Conservation (phyloP, 2,329 filamentous ascomycete species). For the Dothistroma pini region DNA sequence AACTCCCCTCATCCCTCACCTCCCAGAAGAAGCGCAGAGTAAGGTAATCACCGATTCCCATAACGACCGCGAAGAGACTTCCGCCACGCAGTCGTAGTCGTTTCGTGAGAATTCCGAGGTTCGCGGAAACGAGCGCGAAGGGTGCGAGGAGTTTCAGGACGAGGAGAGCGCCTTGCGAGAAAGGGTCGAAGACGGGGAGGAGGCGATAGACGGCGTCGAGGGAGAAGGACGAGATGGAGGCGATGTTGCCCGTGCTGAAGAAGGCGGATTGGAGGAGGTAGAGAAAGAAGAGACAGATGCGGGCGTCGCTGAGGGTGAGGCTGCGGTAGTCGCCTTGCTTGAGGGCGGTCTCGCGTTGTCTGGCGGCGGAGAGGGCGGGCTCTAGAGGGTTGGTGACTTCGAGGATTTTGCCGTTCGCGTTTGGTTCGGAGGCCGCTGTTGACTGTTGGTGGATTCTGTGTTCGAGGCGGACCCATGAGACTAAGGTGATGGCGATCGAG, state of each 20-base stretch:
- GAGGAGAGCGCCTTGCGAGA: conserved; percentile 82
- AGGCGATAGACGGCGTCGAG: conserved; percentile 85
- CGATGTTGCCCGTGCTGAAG: conserved; percentile 95
- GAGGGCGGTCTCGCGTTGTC: conserved; percentile 32
- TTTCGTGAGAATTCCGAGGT: conserved; percentile 88
- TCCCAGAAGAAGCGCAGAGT: conserved; percentile 98
- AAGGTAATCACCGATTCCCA: conserved; percentile 84
- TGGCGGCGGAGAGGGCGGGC: conserved; percentile 36
- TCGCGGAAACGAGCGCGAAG: conserved; percentile 87
- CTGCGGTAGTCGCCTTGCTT: conserved; percentile 54
- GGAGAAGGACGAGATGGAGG: conserved; percentile 88
- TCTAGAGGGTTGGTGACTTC: conserved; percentile 32
- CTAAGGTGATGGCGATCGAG: conserved; percentile 74
- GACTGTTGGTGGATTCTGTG: conserved; percentile 60
- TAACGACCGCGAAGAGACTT: conserved; percentile 89
- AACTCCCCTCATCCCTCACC: conserved; percentile 92
- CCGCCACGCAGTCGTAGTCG: conserved; percentile 79
- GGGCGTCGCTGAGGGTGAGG: conserved; percentile 75
- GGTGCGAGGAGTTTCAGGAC: conserved; percentile 89
- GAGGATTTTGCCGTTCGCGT: conserved; percentile 26
- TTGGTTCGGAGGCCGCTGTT: conserved; percentile 14
- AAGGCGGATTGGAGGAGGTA: conserved; percentile 92
- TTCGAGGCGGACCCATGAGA: conserved; percentile 91
- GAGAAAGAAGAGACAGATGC: conserved; percentile 91
- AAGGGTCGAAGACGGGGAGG: conserved; percentile 88